Percentiles rank a stretch among this genome's conserved stretches.
Conservation (phyloP, 768 basidiomycete genomes). For the Mycena venus region DNA sequence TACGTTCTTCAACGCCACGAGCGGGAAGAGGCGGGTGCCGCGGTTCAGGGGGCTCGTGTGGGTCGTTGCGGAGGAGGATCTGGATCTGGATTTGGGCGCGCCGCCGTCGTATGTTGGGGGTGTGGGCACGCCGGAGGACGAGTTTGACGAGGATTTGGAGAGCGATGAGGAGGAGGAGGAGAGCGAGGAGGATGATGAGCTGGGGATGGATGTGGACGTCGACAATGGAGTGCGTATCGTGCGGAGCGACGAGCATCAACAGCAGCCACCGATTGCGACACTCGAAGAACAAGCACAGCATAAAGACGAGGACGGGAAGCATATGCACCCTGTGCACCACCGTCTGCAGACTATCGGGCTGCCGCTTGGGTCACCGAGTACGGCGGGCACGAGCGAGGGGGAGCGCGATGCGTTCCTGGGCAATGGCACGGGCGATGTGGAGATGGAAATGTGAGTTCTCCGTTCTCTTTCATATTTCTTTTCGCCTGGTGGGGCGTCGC, state of each 20-base stretch:
- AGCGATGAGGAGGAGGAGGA: slow-evolving; percentile 26
- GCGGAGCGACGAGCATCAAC: neutral
- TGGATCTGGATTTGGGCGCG: slow-evolving; percentile 41
- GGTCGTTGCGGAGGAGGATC: slow-evolving; percentile 84
- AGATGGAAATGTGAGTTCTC: slow-evolving; percentile 11
- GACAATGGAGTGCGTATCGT: slow-evolving; percentile 22
- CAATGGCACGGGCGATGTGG: neutral
- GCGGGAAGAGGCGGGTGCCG: slow-evolving; percentile 40
- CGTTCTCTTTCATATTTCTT: neutral
- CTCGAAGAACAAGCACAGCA: slow-evolving; percentile 37
- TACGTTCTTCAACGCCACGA: slow-evolving; percentile 73
- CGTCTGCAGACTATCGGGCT: slow-evolving; percentile 23
- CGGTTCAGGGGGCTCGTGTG: slow-evolving; percentile 83
- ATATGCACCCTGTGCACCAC: slow-evolving; percentile 71
- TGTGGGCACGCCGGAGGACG: slow-evolving; percentile 15
- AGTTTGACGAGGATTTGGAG: slow-evolving; percentile 39
- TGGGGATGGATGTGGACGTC: slow-evolving; percentile 34
- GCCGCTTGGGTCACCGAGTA: slow-evolving; percentile 6
- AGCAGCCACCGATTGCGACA: slow-evolving; percentile 16
- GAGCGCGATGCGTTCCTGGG: neutral
- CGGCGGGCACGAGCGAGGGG: neutral
- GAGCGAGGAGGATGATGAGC: slow-evolving; percentile 27
- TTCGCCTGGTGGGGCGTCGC: neutral
- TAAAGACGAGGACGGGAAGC: slow-evolving; percentile 49
- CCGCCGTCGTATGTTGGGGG: slow-evolving; percentile 22